Evolutionary conservation across 169 alveolate genomes (phyloP), one percentile per base, ranked within the genome.

Genomic region (Eimeria falciformis): DNA sequence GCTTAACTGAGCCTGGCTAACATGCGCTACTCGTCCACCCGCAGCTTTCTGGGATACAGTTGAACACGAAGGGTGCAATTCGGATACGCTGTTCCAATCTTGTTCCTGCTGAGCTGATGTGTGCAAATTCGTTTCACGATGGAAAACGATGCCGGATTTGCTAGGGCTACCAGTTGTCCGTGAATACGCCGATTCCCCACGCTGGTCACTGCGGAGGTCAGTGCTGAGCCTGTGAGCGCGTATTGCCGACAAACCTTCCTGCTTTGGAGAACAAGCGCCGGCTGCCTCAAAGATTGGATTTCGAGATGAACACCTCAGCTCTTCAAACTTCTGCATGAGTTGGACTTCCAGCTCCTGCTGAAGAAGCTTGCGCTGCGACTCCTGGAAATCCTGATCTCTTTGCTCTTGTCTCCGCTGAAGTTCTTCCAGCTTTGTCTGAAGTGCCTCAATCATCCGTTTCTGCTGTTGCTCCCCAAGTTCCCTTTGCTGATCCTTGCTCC

Each of bases 381-480:
- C 77, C 21, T 81, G 89, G 29, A 81, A 55, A 55, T 81, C 89
- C 6, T 81, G 89, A 21, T 81, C 89, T 21, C 89, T 37, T 23
- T 81, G 75, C 33, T 81, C 89, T 25, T 81, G 89, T 6, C 89
- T 71, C 37, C 45, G 43, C 55, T 81, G 89, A n/a, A 81, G 56
- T 56, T 81, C 89, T 45, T 81, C 89, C 89, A 81, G 89, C 25
- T 81, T 81, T 18, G 89, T 33, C 18, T 81, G 77, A 1, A 81
- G 89, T 11, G 89, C 18, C 25, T 81, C 75, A 81, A 81, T 81
- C 14, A 81, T 14, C 73, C 37, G 50, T 14, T 55, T 81, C 73
- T 81, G 89, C 75, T 81, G 75, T 46, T 81, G 89, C 77, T 50
- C 89, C 37, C 89, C 89, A 37, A 75, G 55, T 55, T 81, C 89